Base-by-base conservation (phyloP, 352 stramenopile species). In the Globisporangium orthogonon region DNA sequence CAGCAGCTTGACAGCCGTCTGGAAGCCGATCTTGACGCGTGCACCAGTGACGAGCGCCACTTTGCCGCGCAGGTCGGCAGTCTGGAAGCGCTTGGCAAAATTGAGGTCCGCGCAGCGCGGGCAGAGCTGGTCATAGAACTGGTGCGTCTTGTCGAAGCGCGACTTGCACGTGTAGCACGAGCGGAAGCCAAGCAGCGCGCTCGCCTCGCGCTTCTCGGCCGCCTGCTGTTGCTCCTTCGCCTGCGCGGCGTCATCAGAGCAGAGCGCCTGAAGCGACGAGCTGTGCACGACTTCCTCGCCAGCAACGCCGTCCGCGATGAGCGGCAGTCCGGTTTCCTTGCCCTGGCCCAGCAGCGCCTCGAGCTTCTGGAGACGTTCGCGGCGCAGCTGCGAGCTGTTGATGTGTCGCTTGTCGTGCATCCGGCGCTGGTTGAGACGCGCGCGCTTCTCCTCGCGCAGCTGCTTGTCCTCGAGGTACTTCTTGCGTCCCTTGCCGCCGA, bases 111-210 rank as follows among this genome's bases (percentile, higher is more conserved):
- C 92, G 62, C 96, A 99, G 4, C 78, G 67, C 30, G 94, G 94
- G 58, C 96, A 99, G 7, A 99, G 68, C 71, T 98, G 93, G 67
- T 98, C 95, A 66, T 95, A 96, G 67, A 98, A 99, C 69, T 98
- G 97, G 58, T 97, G 81, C 60, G 98, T 96, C 55, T 97, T 86
- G 48, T 96, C 85, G 57, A 97, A 99, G 40, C 94, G 87, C 11
- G 77, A 72, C 67, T 98, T 98, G 74, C 96, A 99, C 44, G 88
- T 87, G 75, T 99, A 99, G 74, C 96, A 99, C 31, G 96, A 98
- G 6, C 95, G 87, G 63, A 93, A 93, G 40, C 78, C 75, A 0
- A 90, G 70, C 54, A 93, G 61, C 15, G 65, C 73, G 47, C 76
- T 89, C 2, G 76, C 78, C 49, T 89, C 74, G 31, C 76, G 72